phyloP scores from a whole-genome alignment of 116 monocot genomes.

The Cymodocea nodosa region DNA sequence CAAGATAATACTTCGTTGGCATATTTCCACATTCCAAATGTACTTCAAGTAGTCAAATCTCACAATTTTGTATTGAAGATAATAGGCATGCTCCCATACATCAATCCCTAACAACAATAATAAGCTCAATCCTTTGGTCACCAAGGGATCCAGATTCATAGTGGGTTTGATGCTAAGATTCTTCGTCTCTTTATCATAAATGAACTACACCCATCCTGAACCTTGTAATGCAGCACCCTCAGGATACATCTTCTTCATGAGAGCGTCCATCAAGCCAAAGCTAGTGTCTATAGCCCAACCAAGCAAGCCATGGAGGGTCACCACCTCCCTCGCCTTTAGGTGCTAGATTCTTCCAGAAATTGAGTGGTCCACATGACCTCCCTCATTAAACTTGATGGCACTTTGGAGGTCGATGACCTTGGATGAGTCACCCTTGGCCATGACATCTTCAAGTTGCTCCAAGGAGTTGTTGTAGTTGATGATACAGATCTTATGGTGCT shows the following conservation, averaged over 20 bases:
- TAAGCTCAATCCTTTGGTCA: conserved; percentile 65
- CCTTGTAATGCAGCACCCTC: conserved; percentile 96
- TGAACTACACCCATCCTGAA: conserved; percentile 99
- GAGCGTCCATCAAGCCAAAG: conserved; percentile 56
- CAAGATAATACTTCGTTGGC: conserved; percentile 67
- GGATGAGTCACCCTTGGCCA: conserved; percentile 56
- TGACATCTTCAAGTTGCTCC: conserved; percentile 78
- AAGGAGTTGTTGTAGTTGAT: conserved; percentile 89
- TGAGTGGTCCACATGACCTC: conserved; percentile 96
- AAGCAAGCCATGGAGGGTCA: conserved; percentile 61
- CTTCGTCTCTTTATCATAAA: conserved; percentile 74
- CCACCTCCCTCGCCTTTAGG: conserved; percentile 67
- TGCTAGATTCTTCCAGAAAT: conserved; percentile 93
- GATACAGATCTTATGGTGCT: conserved; percentile 90
- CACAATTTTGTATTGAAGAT: conserved; percentile 95
- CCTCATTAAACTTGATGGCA: conserved; percentile 95
- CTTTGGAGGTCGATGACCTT: conserved; percentile 69
- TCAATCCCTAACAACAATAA: conserved; percentile 84
- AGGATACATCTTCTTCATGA: conserved; percentile 56
- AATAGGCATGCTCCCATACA: conserved; percentile 99
- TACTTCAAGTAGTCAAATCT: conserved; percentile 83
- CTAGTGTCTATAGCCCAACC: conserved; percentile 88
- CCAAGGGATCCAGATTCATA: conserved; percentile 87
- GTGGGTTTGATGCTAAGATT: conserved; percentile 78
- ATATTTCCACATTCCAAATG: conserved; percentile 97